Evolutionary conservation across 495 filamentous ascomycete species (phyloP).

Genomic region (Penicillium goetzii): DNA sequence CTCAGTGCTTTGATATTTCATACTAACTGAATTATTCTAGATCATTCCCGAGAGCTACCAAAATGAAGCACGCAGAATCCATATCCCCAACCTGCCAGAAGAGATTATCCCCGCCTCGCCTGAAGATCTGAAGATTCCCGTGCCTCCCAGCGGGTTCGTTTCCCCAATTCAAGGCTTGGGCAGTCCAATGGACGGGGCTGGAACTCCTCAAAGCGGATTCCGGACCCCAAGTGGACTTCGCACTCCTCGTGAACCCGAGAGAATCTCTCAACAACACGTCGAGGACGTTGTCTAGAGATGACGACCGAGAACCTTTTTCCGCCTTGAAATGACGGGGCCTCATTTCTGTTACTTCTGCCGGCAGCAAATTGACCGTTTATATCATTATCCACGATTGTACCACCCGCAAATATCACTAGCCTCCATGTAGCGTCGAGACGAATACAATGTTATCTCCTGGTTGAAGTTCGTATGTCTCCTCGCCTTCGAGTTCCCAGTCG

Average conservation of each 20-base stretch:
- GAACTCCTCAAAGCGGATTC: slow-evolving; percentile 48
- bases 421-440: slow-evolving; percentile 96
- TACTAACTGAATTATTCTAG: slow-evolving; percentile 41
- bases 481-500: slow-evolving; percentile 97
- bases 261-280: slow-evolving; percentile 53
- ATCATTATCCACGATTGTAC: background rate
- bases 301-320: background rate
- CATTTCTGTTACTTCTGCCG: background rate
- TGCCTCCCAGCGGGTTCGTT: slow-evolving; percentile 61
- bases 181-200: slow-evolving; percentile 46
- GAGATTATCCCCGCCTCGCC: slow-evolving; percentile 73
- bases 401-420: slow-evolving; percentile 49
- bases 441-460: slow-evolving; percentile 87
- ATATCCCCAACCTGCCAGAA: slow-evolving; percentile 66
- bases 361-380: slow-evolving; percentile 7
- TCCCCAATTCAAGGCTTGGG: slow-evolving; percentile 55
- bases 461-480: slow-evolving; percentile 84
- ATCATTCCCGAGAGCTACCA: slow-evolving; percentile 97
- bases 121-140: slow-evolving; percentile 82
- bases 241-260: slow-evolving; percentile 51
- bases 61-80: slow-evolving; percentile 88
- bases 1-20: slow-evolving; percentile 14
- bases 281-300: slow-evolving; percentile 50
- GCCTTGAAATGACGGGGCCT: background rate
- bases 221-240: slow-evolving; percentile 42